Conservation (phyloP, 129 eudicot species). For the Chrysanthemum seticuspe region DNA sequence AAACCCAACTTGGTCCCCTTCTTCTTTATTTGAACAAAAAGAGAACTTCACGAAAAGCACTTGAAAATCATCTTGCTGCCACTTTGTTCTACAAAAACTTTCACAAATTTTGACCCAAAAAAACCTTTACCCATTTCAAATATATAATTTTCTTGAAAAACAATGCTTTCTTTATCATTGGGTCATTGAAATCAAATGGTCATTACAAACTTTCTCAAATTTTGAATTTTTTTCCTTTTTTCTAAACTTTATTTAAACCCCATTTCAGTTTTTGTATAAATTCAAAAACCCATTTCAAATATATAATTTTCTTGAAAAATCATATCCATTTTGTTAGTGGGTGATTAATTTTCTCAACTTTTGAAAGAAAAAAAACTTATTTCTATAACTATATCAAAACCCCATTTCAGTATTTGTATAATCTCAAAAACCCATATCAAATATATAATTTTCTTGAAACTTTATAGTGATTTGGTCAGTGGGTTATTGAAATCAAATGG, state of each 20-base stretch:
- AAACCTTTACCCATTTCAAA: conserved; percentile 1
- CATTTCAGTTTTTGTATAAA: conserved; percentile 1
- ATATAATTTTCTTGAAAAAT: conserved; percentile 5
- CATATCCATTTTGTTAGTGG: not conserved
- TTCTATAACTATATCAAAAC: not conserved
- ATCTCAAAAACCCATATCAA: conserved; percentile 20
- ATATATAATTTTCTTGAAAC: conserved; percentile 11
- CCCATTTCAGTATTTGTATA: conserved; percentile 6
- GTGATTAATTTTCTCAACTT: not conserved
- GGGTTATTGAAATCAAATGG: conserved; percentile 30
- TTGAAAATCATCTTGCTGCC: conserved; percentile 23
- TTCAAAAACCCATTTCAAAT: conserved; percentile 20
- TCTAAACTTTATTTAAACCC: not conserved
- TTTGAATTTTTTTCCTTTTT: not conserved
- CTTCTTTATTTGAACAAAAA: not conserved
- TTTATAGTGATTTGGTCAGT: not conserved
- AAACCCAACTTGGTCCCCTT: not conserved
- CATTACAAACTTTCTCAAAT: not conserved
- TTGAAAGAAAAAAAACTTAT: not conserved
- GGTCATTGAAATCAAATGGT: not conserved
- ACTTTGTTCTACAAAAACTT: conserved; percentile 24
- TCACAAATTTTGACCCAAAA: conserved; percentile 20
- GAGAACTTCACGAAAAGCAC: conserved; percentile 14
- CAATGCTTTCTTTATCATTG: not conserved
- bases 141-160: conserved; percentile 1